Evolutionary conservation across 129 eudicot genomes (phyloP).

Genomic region (carrot (Daucus carota)): DNA sequence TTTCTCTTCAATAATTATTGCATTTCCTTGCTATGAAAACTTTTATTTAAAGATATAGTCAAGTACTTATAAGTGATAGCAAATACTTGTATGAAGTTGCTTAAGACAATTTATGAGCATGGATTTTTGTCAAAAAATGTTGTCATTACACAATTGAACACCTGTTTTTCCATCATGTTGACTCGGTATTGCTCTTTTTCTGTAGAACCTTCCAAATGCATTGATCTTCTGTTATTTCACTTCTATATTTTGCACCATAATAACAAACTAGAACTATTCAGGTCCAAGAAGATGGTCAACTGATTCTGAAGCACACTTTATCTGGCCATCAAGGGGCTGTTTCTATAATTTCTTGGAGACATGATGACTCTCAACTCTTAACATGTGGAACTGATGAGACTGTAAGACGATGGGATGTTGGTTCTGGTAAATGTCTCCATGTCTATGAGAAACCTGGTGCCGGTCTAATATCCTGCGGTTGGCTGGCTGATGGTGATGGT

Average conservation of each 20-base stretch:
- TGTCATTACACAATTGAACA: neutral
- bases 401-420: slow-evolving; percentile 31
- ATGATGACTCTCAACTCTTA: slow-evolving; percentile 27
- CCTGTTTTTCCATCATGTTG: neutral
- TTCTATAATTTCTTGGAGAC: slow-evolving; percentile 36
- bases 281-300: slow-evolving; percentile 20
- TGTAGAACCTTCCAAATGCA: neutral
- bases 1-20: neutral
- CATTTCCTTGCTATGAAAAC: neutral
- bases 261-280: neutral
- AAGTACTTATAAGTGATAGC: neutral
- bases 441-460: slow-evolving; percentile 20
- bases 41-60: neutral
- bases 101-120: neutral
- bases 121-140: neutral
- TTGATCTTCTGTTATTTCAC: neutral
- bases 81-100: neutral
- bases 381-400: slow-evolving; percentile 39
- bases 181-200: neutral
- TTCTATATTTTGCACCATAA: neutral
- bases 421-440: slow-evolving; percentile 26
- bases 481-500: slow-evolving; percentile 35
- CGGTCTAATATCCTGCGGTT: slow-evolving; percentile 33
- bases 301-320: slow-evolving; percentile 20
- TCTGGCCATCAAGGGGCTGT: slow-evolving; percentile 29